Evolutionary conservation across 768 basidiomycete species (phyloP), one percentile per base, ranked within the genome.

Genomic region (Candolleomyces efflorescens): DNA sequence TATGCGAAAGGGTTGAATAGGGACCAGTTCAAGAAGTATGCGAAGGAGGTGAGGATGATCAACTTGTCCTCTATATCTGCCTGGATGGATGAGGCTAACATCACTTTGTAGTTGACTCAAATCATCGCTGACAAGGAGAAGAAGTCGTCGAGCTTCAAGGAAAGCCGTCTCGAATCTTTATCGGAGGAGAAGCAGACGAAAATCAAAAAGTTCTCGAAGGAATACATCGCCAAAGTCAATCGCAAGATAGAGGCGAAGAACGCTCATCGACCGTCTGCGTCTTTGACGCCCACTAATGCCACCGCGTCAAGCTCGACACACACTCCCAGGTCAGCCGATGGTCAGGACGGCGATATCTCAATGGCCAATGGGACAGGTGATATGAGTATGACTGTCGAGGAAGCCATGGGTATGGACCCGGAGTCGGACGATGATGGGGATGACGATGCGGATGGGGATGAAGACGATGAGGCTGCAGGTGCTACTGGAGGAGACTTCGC

Each of bases 101-200:
- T 24, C 22, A 18, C 44, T 58, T 22, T 20, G 13, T 65, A 97
- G 95, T 77, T 97, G 60, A 94, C 94, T 0, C 81, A 89, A 58
- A 68, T 92, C 52, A 89, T 99, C 56, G 80, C 87, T n/a, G 90
- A 94, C 52, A 97, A 97, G 71, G 96, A 99, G 78, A 96, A 96
- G 72, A 96, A 94, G 69, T 90, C 91, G 0, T 73, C 85, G 3
- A 85, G 82, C 44, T 98, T 89, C 67, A 81, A 79, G 56, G 85
- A 89, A n/a, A 81, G 81, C 18, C 81, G 82, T 54, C 79, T 96
- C 13, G 90, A 93, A 2, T 41, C 80, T 2, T 79, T 98, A 22
- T 86, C 91, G 2, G 90, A 94, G 3, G 95, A 98, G 62, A 98
- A 98, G 69, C 75, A 81, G 20, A 65, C 68, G 46, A 98, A 98